Evolutionary conservation across 352 stramenopile species (phyloP).

Genomic region (Elongisporangium senticosum): DNA sequence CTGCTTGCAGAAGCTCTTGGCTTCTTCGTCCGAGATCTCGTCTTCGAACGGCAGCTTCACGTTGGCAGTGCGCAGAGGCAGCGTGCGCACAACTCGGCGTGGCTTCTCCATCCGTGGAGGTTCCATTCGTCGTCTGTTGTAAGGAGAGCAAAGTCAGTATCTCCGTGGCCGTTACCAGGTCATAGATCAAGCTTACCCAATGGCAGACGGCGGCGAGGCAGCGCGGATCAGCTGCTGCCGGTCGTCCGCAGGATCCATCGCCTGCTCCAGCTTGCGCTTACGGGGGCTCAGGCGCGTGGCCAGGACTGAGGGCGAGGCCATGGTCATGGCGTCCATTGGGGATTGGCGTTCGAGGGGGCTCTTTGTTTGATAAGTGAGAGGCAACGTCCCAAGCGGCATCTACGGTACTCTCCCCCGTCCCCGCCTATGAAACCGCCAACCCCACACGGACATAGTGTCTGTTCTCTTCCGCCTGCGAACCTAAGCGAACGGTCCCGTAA

Average conservation of each 20-base stretch:
- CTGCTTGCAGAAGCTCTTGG: background rate
- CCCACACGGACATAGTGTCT: background rate
- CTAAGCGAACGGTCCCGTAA: background rate
- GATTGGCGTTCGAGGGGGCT: background rate
- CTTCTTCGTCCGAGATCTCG: background rate
- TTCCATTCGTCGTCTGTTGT: background rate
- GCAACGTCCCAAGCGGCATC: background rate
- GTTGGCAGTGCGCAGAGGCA: background rate
- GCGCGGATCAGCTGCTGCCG: background rate
- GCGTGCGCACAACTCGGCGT: background rate
- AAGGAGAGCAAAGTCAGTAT: background rate
- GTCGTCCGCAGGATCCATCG: background rate
- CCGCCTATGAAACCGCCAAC: background rate
- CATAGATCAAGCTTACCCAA: background rate
- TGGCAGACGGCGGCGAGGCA: background rate
- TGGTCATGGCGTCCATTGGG: background rate
- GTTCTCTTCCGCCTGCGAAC: background rate
- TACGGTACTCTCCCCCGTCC: background rate
- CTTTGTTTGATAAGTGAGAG: background rate
- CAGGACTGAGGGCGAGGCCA: background rate
- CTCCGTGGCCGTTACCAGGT: background rate
- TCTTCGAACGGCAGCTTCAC: background rate
- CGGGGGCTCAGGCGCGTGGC: background rate
- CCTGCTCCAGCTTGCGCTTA: background rate
- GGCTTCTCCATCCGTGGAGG: background rate